Base-by-base conservation (phyloP, 805 yeast species). In the Clavispora asparagi region DNA sequence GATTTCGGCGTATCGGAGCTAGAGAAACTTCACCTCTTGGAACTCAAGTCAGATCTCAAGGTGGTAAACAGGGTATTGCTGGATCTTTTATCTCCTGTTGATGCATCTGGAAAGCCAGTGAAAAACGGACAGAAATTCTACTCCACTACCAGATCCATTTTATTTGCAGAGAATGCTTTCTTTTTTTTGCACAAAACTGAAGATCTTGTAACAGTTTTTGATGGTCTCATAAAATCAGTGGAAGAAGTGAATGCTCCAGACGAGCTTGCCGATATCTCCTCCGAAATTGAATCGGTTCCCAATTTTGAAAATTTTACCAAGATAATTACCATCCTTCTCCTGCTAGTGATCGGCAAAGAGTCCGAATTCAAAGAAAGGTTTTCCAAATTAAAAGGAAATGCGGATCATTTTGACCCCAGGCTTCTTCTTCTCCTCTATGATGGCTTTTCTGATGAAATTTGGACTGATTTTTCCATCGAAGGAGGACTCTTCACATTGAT, bases 381-480 rank as follows among this genome's bases (percentile, higher is more conserved):
- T 37, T 26, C 26, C 3, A 13, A 25, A 4, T 13, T 37, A 14
- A n/a, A n/a, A 19, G 17, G 12, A 6, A n/a, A 27, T 2, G 17
- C 11, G 0, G 3, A 12, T 3, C 32, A 16, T 13, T 14, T 45
- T 2, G 56, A 54, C 33, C 49, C 51, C 6, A 44, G 58, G n/a
- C 36, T 52, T 13, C 36, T 50, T 29, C 44, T 54, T 29, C 35
- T 45, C 4, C 45, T 36, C 27, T 41, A 37, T 12, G 28, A 33
- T 1, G 38, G 19, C 3, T 14, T 23, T 4, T 11, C 42, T 5
- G 41, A 37, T 7, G 25, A 16, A 3, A 45, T 42, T 7, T 52
- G 54, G 53, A 19, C 13, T 19, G 41, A 36, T 11, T 43, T 48
- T 27, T 13, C 9, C 6, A 37, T 41, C 1, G 45, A 48, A 6